Evolutionary conservation across 2,329 filamentous ascomycete species (phyloP), one percentile per base, ranked within the genome.

Genomic region (Pezicula neosporulosa): DNA sequence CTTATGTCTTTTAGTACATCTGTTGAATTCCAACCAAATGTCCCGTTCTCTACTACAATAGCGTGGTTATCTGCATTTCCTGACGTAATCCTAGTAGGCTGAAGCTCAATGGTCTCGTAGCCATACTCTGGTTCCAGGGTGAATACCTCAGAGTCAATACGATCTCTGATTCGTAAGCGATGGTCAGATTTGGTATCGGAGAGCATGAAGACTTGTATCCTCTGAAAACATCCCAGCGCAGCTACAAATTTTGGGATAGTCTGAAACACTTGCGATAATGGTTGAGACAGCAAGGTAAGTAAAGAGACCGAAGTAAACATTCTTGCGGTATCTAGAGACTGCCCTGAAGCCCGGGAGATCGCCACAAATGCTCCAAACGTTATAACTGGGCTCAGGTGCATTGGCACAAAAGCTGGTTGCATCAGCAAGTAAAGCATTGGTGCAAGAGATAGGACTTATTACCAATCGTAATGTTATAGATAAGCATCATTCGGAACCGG

Each of bases 401-500:
- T 16, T 21, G 41, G 41, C 4, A 15, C 3, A 24, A 43, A 43
- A 18, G 41, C 41, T 43, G 13, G 3, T 9, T 8, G 18, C 10
- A 18, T 43, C 5, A 43, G 41, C 21, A 27, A 21, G 21, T 5
- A 12, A 19, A 8, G 15, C 24, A 7, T 15, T 9, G 18, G 16
- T 24, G 15, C 12, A 3, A 6, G 21, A 24, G 10, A 15, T 8
- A 7, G 6, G 13, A 9, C 16, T 4, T 35, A 30, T 39, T 36
- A 44, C 36, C 43, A 50, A 36, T 38, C n/a, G 12, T 37, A 15
- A 47, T 27, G 24, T 24, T 35, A 16, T 47, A 37, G 8, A 47
- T n/a, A n/a, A 36, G 15, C 36, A 27, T 18, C 10, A 18, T 13
- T 28, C 46, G 46, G 24, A 39, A 42, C 70, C 68, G 6, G 81